Percentiles rank a stretch among this genome's conserved stretches.
Conservation (phyloP, 2,329 filamentous ascomycete species). For the Fusarium burgessii region DNA sequence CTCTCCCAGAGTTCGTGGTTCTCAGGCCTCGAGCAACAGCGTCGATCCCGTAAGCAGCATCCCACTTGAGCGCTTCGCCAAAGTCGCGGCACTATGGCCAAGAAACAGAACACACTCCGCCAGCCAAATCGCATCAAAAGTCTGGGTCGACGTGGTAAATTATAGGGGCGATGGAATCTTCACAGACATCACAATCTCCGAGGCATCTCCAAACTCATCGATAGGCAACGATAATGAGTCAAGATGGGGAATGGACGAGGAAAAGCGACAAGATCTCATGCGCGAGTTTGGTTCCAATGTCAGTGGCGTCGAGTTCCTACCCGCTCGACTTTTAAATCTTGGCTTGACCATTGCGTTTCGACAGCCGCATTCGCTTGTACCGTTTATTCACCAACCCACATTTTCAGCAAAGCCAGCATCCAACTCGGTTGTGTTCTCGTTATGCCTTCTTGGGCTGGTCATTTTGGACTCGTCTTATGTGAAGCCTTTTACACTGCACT, state of each 20-base stretch:
- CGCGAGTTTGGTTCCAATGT: not conserved
- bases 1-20: fast-evolving
- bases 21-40: not conserved
- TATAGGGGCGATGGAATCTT: not conserved
- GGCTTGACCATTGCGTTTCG: conserved; percentile 11
- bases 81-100: not conserved
- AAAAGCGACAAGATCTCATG: not conserved
- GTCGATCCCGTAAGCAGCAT: not conserved
- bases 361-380: conserved; percentile 4
- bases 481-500: not conserved
- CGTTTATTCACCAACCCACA: conserved; percentile 9
- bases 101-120: not conserved
- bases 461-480: not conserved
- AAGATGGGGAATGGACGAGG: not conserved
- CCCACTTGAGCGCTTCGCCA: not conserved
- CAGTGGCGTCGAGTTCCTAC: not conserved
- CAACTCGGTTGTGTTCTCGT: not conserved
- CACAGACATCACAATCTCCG: not conserved
- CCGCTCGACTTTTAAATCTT: not conserved
- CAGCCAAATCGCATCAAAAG: not conserved
- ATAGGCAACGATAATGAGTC: not conserved
- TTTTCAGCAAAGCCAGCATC: conserved; percentile 11
- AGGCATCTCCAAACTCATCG: fast-evolving
- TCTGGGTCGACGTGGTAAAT: not conserved
- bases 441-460: not conserved